phyloP scores from a whole-genome alignment of 305 asterid genomes.

The Nicotiana rustica region DNA sequence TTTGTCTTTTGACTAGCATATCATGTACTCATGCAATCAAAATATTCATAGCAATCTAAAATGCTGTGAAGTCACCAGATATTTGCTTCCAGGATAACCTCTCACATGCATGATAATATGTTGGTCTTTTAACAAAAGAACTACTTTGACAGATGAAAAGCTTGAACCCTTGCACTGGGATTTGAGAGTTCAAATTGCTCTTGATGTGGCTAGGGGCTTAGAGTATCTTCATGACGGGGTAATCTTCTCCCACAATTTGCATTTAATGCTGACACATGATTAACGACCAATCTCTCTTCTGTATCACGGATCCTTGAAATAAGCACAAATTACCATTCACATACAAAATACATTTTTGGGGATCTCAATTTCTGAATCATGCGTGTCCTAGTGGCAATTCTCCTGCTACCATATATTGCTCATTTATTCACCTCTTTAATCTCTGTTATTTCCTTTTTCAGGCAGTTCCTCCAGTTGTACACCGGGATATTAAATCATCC shows the following conservation, averaged over 20 bases:
- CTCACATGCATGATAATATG: background rate
- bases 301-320: slow-evolving; percentile 4
- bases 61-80: background rate
- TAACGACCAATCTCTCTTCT: background rate
- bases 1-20: slow-evolving; percentile 20
- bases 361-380: background rate
- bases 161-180: slow-evolving; percentile 72
- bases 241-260: slow-evolving; percentile 43
- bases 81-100: background rate
- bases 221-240: slow-evolving; percentile 97
- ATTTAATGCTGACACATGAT: background rate
- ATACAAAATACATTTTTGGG: background rate
- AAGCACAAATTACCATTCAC: background rate
- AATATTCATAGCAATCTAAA: background rate
- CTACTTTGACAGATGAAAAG: slow-evolving; percentile 55
- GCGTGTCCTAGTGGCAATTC: background rate
- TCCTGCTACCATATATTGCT: slow-evolving; percentile 19
- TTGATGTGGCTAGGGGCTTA: slow-evolving; percentile 91
- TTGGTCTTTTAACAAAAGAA: background rate
- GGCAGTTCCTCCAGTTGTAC: slow-evolving; percentile 96
- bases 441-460: slow-evolving; percentile 44
- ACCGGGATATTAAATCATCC: slow-evolving; percentile 91
- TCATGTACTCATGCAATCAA: slow-evolving; percentile 5
- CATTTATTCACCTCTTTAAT: slow-evolving; percentile 15
- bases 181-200: slow-evolving; percentile 78